A percentile compares a stretch with the other conserved stretches of the same genome.
These are phyloP conservation scores for Carex myosuroides DNA, from an alignment of 176 grass and related monocot species.

Conservation along the genomic window DNA sequence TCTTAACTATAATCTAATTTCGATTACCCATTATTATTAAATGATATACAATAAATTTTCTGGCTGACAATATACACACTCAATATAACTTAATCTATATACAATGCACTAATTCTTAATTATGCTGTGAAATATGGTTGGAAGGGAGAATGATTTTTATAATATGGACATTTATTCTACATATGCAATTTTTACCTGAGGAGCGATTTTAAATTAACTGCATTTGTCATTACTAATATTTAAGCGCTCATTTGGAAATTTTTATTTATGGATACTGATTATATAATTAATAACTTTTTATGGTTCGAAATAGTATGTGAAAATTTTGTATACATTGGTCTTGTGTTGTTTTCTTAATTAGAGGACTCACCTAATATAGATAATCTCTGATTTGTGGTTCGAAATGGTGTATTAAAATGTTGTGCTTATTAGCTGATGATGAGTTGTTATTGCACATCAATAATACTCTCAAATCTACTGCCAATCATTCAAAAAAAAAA, in stretches of 20 bases:
- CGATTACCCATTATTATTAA: background rate
- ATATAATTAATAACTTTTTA: background rate
- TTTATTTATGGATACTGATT: background rate
- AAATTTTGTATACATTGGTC: background rate
- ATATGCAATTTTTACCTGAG: background rate
- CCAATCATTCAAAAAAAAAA: no score
- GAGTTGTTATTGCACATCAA: background rate
- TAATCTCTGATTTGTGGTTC: background rate
- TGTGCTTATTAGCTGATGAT: background rate
- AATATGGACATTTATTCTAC: background rate
- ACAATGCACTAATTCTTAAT: background rate
- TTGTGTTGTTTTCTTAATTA: background rate
- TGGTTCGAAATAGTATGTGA: background rate
- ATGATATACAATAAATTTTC: background rate
- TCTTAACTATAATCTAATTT: background rate
- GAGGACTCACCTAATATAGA: background rate
- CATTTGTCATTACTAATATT: background rate
- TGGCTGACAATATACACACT: background rate
- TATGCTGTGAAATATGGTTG: background rate
- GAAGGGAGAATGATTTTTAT: background rate
- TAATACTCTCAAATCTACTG: background rate
- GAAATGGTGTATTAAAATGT: background rate
- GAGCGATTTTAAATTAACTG: background rate
- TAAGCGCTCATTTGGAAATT: background rate
- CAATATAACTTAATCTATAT: background rate